These are phyloP conservation scores for Diaporthe citriasiana DNA, from an alignment of 2,329 filamentous ascomycete species.

Conservation along the genomic window DNA sequence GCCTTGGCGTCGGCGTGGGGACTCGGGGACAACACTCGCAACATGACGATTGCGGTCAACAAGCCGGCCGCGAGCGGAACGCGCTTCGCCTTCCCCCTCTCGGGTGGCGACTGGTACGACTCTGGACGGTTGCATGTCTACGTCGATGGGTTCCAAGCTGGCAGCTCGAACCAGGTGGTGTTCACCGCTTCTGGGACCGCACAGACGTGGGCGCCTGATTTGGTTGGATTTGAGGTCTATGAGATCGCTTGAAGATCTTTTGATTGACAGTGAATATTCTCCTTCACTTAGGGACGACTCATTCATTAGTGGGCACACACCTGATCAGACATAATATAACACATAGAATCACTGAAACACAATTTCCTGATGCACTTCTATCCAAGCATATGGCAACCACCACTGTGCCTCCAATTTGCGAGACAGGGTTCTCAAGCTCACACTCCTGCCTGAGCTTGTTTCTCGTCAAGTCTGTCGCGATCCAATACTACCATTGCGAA, in stretches of 20 bases:
- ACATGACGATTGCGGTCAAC: conserved; percentile 65
- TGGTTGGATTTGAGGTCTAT: conserved; percentile 59
- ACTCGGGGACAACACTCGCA: conserved; percentile 62
- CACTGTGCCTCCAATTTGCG: neutral
- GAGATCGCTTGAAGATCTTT: conserved; percentile 41
- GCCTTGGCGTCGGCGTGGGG: conserved; percentile 58
- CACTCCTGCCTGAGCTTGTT: too few species aligned
- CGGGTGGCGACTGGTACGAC: conserved; percentile 66
- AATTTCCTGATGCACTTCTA: neutral
- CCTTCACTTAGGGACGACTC: too few species aligned
- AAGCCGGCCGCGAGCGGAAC: conserved; percentile 52
- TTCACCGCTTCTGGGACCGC: conserved; percentile 49
- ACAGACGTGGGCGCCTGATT: conserved; percentile 54
- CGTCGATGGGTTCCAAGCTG: conserved; percentile 60
- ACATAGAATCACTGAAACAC: neutral
- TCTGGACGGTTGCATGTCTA: conserved; percentile 60
- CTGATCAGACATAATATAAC: too few species aligned
- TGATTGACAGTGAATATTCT: neutral
- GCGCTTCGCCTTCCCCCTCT: conserved; percentile 64
- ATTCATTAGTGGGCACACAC: neutral
- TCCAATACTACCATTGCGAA: too few species aligned
- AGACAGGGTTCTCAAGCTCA: too few species aligned
- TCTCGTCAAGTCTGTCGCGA: too few species aligned
- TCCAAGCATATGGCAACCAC: neutral
- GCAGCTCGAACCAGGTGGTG: conserved; percentile 54